These are phyloP conservation scores for Pseudogymnoascus sp. DNA, from an alignment of 2,329 filamentous ascomycete genomes.

Conservation along the genomic window DNA sequence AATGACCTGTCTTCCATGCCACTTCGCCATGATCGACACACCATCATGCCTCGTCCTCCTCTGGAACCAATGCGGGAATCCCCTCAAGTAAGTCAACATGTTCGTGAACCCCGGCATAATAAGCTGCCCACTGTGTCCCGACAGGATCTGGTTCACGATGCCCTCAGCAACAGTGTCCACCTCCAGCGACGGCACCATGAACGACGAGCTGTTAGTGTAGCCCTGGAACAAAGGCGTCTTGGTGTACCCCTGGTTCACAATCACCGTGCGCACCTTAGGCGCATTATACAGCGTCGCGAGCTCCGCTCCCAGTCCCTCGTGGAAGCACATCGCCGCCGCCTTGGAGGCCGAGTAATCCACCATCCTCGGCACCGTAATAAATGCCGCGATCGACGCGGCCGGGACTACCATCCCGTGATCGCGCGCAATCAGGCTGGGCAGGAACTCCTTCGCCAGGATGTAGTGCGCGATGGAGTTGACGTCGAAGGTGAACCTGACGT, in stretches of 20 bases:
- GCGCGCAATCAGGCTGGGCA: constrained; percentile 54
- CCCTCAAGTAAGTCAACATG: constrained; percentile 39
- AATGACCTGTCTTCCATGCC: constrained; percentile 28
- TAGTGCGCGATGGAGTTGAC: constrained; percentile 65
- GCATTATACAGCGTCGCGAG: constrained; percentile 55
- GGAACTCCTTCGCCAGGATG: constrained; percentile 59
- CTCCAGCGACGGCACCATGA: constrained; percentile 47
- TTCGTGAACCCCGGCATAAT: constrained; percentile 43
- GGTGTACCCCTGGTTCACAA: constrained; percentile 58
- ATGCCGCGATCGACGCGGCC: constrained; percentile 58
- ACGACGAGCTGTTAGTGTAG: constrained; percentile 44
- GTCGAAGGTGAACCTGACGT: constrained; percentile 62
- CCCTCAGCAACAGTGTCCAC: constrained; percentile 59
- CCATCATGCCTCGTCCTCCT: constrained; percentile 41
- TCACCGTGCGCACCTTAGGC: constrained; percentile 57
- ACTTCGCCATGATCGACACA: constrained; percentile 24
- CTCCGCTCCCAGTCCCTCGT: constrained; percentile 58
- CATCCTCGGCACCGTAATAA: constrained; percentile 54
- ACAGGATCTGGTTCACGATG: constrained; percentile 53
- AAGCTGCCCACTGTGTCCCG: constrained; percentile 51
- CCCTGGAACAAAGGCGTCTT: constrained; percentile 55
- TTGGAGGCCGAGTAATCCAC: constrained; percentile 64
- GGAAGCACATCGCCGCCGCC: constrained; percentile 59
- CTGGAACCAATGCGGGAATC: constrained; percentile 58
- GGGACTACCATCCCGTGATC: constrained; percentile 72